Percentiles rank a stretch among this genome's conserved stretches.
Evolutionary conservation across 1,284 basidiomycete genomes (phyloP).

Genomic region (Hypsizygus ulmarius): DNA sequence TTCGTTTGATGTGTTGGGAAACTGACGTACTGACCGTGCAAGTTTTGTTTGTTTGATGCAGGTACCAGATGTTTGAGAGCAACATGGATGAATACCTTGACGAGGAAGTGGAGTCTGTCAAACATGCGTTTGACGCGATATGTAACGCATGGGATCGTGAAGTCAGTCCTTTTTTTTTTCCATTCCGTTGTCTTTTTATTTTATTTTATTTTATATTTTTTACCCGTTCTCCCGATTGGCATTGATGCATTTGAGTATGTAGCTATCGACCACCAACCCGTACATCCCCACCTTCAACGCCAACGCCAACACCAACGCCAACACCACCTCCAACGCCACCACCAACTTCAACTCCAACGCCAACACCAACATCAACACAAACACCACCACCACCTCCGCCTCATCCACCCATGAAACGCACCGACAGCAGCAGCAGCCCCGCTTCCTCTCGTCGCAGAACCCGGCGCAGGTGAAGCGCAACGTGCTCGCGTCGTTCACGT

Average conservation of each 20-base stretch:
- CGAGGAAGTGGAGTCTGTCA: constrained; percentile 86
- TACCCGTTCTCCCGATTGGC: no score
- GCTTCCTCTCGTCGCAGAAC: constrained; percentile 83
- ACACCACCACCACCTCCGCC: constrained; percentile 10
- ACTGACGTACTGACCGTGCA: no score
- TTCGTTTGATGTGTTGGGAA: no score
- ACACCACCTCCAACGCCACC: constrained; percentile 10
- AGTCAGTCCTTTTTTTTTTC: constrained; percentile 24
- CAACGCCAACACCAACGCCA: constrained; percentile 12
- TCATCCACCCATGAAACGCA: constrained; percentile 13
- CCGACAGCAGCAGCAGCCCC: constrained; percentile 26
- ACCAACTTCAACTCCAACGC: neutral
- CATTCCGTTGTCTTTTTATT: no score
- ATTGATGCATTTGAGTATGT: neutral
- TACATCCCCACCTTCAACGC: neutral
- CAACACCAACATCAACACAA: no score
- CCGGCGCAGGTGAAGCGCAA: constrained; percentile 92
- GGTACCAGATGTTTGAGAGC: constrained; percentile 89
- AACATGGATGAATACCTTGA: constrained; percentile 97
- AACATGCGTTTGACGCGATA: constrained; percentile 69
- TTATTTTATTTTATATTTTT: no score
- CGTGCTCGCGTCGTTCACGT: constrained; percentile 89
- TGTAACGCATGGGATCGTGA: constrained; percentile 80
- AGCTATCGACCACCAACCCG: constrained; percentile 10
- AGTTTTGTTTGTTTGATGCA: constrained; percentile 31